Evolutionary conservation across 768 basidiomycete genomes (phyloP).

Genomic region (Suillus discolor): DNA sequence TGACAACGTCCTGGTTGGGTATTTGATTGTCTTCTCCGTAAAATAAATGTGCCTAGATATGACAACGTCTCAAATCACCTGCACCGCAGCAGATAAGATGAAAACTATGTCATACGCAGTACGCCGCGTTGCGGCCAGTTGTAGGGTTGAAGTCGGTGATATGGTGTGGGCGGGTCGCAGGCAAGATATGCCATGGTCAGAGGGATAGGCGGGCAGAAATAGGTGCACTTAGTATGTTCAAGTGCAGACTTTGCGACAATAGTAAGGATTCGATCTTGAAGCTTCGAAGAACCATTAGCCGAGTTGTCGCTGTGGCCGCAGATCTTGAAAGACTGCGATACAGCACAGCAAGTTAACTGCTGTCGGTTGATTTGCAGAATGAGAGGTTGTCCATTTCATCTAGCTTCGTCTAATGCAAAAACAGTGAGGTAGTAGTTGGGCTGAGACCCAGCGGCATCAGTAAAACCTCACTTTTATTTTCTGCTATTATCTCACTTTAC

Average conservation of each 20-base stretch:
- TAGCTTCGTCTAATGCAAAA: no score
- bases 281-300: neutral
- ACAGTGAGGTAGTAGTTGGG: neutral
- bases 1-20: neutral
- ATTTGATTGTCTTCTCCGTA: neutral
- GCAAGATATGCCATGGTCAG: no score
- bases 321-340: slow-evolving; percentile 1
- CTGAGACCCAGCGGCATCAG: neutral
- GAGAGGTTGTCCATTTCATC: no score
- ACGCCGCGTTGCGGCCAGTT: no score
- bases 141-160: no score
- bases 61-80: no score
- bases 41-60: no score
- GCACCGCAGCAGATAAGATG: no score
- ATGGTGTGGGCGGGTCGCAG: neutral
- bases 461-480: no score
- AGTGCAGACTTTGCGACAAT: neutral
- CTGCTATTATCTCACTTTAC: no score
- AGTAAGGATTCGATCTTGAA: neutral
- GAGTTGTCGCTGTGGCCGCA: slow-evolving; percentile 8
- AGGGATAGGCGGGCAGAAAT: neutral
- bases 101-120: no score
- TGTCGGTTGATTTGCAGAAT: no score
- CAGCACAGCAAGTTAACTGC: neutral
- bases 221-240: neutral